These are phyloP conservation scores for Cyamopsis tetragonoloba DNA, from an alignment of 306 rosid genomes.

Conservation along the genomic window DNA sequence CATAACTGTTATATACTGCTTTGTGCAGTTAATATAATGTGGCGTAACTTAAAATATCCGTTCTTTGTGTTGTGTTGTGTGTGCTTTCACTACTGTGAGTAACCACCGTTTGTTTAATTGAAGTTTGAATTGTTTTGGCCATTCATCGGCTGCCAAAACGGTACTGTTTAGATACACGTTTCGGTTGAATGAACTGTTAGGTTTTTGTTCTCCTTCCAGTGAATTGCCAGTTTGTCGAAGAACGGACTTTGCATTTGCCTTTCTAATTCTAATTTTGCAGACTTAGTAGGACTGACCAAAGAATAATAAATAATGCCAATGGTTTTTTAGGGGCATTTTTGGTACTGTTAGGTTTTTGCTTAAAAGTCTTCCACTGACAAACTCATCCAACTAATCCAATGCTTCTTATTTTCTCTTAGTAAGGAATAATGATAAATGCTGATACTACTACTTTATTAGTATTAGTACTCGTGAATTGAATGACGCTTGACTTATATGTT, in stretches of 20 bases:
- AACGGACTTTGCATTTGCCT: constrained; percentile 30
- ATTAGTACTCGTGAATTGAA: too few species aligned
- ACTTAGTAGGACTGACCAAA: neutral
- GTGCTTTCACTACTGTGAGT: neutral
- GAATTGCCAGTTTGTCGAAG: constrained; percentile 5
- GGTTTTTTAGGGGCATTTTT: constrained; percentile 1
- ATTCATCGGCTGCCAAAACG: constrained; percentile 10
- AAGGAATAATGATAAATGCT: too few species aligned
- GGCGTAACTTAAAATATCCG: constrained; percentile 7
- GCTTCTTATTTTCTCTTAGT: too few species aligned
- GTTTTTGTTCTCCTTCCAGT: neutral
- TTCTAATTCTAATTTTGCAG: constrained; percentile 48
- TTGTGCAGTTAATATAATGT: constrained; percentile 18
- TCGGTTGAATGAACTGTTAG: constrained; percentile 5
- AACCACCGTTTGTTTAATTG: constrained; percentile 1
- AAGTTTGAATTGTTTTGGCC: constrained; percentile 12
- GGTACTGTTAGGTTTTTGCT: too few species aligned
- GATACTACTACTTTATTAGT: too few species aligned
- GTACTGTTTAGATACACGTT: constrained; percentile 29
- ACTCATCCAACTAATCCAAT: too few species aligned
- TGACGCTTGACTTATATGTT: neutral
- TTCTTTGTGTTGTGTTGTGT: constrained; percentile 12
- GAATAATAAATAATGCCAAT: constrained; percentile 18
- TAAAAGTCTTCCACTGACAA: neutral
- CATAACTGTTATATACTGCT: neutral